A percentile compares a stretch with the other conserved stretches of the same genome.
Conservation (phyloP, 495 filamentous ascomycete genomes). For the Sporormia fimetaria region DNA sequence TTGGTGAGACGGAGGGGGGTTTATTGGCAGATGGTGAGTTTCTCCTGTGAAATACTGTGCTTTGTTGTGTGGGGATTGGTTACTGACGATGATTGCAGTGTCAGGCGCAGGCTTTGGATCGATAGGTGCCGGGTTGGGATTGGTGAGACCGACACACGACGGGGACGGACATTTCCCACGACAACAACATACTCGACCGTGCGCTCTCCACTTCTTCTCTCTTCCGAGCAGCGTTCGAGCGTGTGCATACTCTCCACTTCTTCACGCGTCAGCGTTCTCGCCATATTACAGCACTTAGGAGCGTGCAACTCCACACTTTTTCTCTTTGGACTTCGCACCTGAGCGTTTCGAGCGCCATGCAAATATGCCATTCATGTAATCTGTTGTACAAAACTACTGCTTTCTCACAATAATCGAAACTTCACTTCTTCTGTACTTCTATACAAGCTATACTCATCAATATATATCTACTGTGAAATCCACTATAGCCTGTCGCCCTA, state of each 20-base stretch:
- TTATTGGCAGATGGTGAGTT: conserved; percentile 65
- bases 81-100: conserved; percentile 19
- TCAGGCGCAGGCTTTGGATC: conserved; percentile 27
- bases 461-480: too few species aligned
- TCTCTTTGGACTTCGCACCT: not conserved
- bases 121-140: conserved; percentile 10
- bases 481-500: not conserved
- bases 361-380: not conserved
- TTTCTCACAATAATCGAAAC: too few species aligned
- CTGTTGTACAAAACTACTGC: not conserved
- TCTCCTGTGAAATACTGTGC: conserved; percentile 32
- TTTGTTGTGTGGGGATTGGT: not conserved
- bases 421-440: not conserved
- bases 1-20: conserved; percentile 54
- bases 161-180: too few species aligned
- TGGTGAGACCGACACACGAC: too few species aligned
- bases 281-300: not conserved
- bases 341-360: too few species aligned
- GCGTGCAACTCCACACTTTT: not conserved
- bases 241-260: too few species aligned
- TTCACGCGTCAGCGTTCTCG: not conserved
- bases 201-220: too few species aligned
- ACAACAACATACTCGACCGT: too few species aligned
- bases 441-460: not conserved
- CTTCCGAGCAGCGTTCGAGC: too few species aligned